Evolutionary conservation across 148 eudicot genomes (phyloP), one percentile per base, ranked within the genome.

Genomic region (Rheum nobile): DNA sequence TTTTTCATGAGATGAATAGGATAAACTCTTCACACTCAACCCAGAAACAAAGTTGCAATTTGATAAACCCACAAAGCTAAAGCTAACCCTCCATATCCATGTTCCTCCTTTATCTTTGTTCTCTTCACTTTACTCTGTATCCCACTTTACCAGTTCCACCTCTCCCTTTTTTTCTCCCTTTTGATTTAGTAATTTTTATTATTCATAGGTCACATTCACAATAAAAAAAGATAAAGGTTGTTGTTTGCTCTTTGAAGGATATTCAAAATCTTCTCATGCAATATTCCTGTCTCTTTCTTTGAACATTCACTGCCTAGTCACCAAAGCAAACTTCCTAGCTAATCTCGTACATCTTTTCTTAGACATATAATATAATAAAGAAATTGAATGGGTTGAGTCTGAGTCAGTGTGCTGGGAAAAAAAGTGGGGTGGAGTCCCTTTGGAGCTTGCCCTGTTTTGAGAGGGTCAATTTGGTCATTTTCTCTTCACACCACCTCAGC

Each of bases 361-460:
- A 34, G 12, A 72, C 10, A 37, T 46, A 75, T 19, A 71, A 73
- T 48, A 35, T 38, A 14, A 12, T 50, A 43, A 48, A 63, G 59
- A n/a, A 4, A 9, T 44, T 32, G n/a, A 31, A n/a, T 61, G 12
- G 74, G 65, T n/a, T n/a, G n/a, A n/a, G n/a, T n/a, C n/a, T n/a
- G n/a, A n/a, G 74, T 86, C 82, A 87, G 75, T 84, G 91, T 59
- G 92, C 84, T 32, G 98, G 97, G 83, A 91, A 88, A 81, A 94
- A 94, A 85, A 94, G 98, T 16, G 98, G 90, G 12, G 93, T 80
- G 68, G 97, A 88, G 84, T 94, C 98, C 87, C 98, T 88, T 10
- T 80, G 87, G 41, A 91, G 69, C 76, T 86, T 87, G 34, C 93
- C 90, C 71, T 89, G 88, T 26, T 65, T 65, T 65, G 76, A 72